Evolutionary conservation across 306 rosid species (phyloP).

Genomic region (Dalbergia oliveri): DNA sequence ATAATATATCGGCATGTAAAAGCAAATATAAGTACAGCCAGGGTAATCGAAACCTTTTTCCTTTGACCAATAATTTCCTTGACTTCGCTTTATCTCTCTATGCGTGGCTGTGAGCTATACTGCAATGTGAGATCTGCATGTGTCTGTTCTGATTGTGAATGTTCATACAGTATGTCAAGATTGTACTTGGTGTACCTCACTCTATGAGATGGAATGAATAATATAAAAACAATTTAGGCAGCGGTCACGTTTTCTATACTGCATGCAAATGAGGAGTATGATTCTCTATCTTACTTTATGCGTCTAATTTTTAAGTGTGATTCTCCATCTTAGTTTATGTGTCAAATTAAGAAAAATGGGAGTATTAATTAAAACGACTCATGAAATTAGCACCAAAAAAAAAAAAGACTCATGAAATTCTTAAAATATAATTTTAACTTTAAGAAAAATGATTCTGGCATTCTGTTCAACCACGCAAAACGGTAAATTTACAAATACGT

Average conservation of each 20-base stretch:
- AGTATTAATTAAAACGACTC: background rate
- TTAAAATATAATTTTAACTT: background rate
- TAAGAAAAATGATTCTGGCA: background rate
- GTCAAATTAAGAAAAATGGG: no score
- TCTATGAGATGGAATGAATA: conserved; percentile 40
- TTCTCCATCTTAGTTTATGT: background rate
- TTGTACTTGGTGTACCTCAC: conserved; percentile 58
- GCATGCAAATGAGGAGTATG: background rate
- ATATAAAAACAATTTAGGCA: conserved; percentile 28
- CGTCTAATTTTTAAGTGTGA: background rate
- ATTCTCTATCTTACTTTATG: background rate
- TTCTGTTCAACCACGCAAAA: background rate
- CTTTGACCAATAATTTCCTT: background rate
- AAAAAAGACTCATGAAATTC: no score
- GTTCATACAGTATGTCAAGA: conserved; percentile 19
- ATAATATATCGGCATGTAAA: no score
- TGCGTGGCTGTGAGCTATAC: background rate
- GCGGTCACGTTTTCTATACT: background rate
- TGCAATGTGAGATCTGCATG: conserved; percentile 34
- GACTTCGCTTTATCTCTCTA: background rate
- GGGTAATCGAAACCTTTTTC: background rate
- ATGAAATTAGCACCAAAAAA: background rate
- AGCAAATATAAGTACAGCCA: no score
- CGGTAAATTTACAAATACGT: background rate
- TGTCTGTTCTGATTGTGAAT: conserved; percentile 38